Evolutionary conservation across 441 rosid genomes (phyloP).

Genomic region (Populus trichocarpa): DNA sequence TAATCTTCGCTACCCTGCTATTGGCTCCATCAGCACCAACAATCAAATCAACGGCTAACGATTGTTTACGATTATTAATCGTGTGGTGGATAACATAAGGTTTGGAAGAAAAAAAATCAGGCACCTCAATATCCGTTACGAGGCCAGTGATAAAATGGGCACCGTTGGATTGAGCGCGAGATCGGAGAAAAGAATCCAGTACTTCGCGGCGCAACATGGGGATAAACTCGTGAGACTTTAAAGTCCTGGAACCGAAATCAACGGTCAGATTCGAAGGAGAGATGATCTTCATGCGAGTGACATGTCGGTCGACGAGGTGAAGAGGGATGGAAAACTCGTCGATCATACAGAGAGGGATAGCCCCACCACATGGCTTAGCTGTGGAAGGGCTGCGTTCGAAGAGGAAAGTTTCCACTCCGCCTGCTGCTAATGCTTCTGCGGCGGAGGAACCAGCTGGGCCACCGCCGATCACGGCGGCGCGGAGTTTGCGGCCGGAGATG

Average conservation of each 20-base stretch:
- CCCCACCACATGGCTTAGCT: conserved; percentile 71
- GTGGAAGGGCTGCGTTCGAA: conserved; percentile 49
- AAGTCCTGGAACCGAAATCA: conserved; percentile 56
- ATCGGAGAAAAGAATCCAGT: conserved; percentile 63
- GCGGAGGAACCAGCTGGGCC: conserved; percentile 60
- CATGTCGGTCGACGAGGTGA: conserved; percentile 54
- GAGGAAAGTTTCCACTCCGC: conserved; percentile 60
- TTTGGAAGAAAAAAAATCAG: no score
- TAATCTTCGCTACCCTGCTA: no score
- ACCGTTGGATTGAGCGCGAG: not conserved
- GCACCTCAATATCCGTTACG: no score
- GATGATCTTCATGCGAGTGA: conserved; percentile 57
- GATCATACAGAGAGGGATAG: conserved; percentile 67
- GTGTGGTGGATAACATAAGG: no score
- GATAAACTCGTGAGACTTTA: conserved; percentile 48
- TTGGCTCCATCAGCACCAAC: no score
- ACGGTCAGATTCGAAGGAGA: conserved; percentile 63
- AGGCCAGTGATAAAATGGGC: no score
- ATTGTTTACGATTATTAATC: no score
- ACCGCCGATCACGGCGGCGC: conserved; percentile 56
- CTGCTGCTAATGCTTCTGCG: conserved; percentile 47
- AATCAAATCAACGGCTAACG: no score
- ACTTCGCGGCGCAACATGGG: conserved; percentile 72
- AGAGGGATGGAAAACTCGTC: conserved; percentile 59
- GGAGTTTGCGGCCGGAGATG: conserved; percentile 40